phyloP scores from a whole-genome alignment of 306 rosid genomes.

The Glycine tomentella region DNA sequence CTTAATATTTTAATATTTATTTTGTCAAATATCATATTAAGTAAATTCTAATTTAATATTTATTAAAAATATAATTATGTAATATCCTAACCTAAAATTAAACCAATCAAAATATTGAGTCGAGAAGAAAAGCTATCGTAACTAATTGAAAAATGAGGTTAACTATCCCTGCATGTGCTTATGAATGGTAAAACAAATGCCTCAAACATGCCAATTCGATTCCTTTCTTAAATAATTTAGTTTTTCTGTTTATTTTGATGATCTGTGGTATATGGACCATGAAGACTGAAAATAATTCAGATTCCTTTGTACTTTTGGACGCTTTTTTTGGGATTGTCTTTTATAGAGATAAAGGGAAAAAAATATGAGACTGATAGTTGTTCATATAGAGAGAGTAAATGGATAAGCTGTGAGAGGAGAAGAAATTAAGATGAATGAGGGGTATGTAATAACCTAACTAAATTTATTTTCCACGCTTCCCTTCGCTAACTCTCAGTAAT shows the following conservation, averaged over 20 bases:
- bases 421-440: background rate
- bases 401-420: background rate
- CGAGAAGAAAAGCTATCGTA: background rate
- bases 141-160: background rate
- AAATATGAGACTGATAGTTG: background rate
- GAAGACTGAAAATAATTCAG: background rate
- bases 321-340: background rate
- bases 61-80: background rate
- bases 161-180: background rate
- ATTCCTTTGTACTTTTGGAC: background rate
- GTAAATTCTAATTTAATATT: background rate
- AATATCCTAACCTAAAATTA: background rate
- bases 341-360: background rate
- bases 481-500: background rate
- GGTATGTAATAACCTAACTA: background rate
- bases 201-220: background rate
- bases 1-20: background rate
- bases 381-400: too few species aligned
- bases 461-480: constrained; percentile 41
- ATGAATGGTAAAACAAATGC: background rate
- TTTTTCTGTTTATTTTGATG: background rate
- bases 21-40: background rate
- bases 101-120: background rate
- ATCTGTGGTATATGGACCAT: background rate
- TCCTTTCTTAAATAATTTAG: background rate